Base-by-base conservation (phyloP, 352 stramenopile genomes). In the Ophiocytium majus region DNA sequence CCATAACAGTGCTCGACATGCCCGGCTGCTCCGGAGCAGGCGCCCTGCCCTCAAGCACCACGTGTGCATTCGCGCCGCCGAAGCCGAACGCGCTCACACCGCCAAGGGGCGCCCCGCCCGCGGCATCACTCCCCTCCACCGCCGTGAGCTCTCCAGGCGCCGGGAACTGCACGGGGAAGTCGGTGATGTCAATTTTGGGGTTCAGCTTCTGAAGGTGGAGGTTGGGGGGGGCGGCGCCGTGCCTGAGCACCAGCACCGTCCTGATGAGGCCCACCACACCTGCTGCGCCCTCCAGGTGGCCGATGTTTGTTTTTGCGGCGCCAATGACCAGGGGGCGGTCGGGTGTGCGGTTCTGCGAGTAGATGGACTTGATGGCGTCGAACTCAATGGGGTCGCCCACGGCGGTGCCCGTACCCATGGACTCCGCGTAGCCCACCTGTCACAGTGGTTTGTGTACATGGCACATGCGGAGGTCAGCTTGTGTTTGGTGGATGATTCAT, bases 61-160 rank as follows among this genome's bases (percentile, higher is more conserved):
- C 82, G 82, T 92, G 90, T 0, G 80, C 88, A 63, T 92, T 92
- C 17, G 86, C 90, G 33, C 90, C 90, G 32, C 90, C 90, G 79
- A 91, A 91, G 9, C 90, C 90, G 80, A 92, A 92, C 0, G 90
- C 92, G 49, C 85, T 91, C n/a, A 92, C 85, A 75, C 85, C 90
- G 33, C 10, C 14, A 0, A 34, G 19, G 10, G 10, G 35, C 28
- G 78, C 63, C 0, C 23, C 49, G 33, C 79, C n/a, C 10, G 0
- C 49, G 31, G 0, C 28, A 0, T 23, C 82, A 82, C 23, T 32
- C 31, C 14, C 31, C 31, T 10, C n/a, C 32, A 83, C 1, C 23
- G 79, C 10, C n/a, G 36, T 37, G 28, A 76, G 64, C 57, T 10
- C 36, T n/a, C n/a, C n/a, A n/a, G n/a, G n/a, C 17, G 0, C 17